Base-by-base conservation (phyloP, 352 stramenopile genomes). In the Phytophthora constricta region DNA sequence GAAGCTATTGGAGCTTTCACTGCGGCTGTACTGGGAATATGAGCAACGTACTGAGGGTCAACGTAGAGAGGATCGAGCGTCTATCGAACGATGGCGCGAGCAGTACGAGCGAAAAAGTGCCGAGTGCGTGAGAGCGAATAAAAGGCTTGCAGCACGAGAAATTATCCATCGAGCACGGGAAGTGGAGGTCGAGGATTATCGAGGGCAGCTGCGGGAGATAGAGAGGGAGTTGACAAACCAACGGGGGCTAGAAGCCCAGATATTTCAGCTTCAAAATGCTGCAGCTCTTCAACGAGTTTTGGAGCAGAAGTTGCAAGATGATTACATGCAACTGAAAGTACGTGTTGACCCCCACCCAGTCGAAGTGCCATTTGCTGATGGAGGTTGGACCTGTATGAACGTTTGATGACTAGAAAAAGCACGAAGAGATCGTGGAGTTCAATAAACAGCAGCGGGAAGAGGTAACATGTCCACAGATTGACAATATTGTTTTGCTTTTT, bases 11-110 rank as follows among this genome's bases (percentile, higher is more conserved):
- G 85, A 91, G 62, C 72, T 90, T 34, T 89, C 85, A 3, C 19
- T 93, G 48, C 71, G 81, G 0, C 74, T 93, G 62, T 93, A 91
- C 49, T 91, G 84, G 81, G 78, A 77, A 10, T 93, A 91, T 47
- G 81, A 90, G 17, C 70, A 84, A 11, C 73, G 83, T 9, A 77
- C 72, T 5, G 82, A 78, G 17, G 72, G 62, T 5, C 77, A 89
- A 50, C 79, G 81, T 14, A 70, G 41, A 25, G 73, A 79, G 7
- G 80, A 91, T 45, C 88, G 79, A 50, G 62, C 49, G 0, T 67
- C 77, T 10, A 73, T 82, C 20, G 39, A 63, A 20, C 71, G 78
- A 46, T 91, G 83, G 83, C 72, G 79, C 11, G 79, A 89, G 10
- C 74, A 85, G 39, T 73, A 84, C 42, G 61, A 80, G 3, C 73